Evolutionary conservation across 352 stramenopile genomes (phyloP).

Genomic region (Albugo laibachii): DNA sequence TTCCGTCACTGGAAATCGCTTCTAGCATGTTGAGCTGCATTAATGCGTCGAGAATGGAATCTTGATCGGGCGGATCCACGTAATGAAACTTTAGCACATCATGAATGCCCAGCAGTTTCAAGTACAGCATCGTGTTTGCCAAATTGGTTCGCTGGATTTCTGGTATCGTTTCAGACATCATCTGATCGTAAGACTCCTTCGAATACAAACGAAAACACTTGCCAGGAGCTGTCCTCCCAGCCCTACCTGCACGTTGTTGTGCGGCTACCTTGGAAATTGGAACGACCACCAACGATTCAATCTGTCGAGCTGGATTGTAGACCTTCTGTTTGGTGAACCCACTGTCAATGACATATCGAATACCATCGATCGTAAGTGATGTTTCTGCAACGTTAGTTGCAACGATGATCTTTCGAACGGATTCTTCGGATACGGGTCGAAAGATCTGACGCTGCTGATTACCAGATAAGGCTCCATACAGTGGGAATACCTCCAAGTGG

Average conservation of each 20-base stretch:
- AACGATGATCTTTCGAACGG: conserved; percentile 71
- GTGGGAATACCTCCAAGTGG: conserved; percentile 62
- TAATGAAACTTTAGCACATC: conserved; percentile 54
- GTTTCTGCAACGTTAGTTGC: conserved; percentile 91
- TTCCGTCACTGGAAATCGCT: conserved; percentile 25
- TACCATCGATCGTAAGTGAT: conserved; percentile 97
- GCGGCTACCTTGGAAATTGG: conserved; percentile 91
- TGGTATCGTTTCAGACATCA: conserved; percentile 95
- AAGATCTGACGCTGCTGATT: conserved; percentile 89
- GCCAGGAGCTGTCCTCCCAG: conserved; percentile 88
- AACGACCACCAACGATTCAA: conserved; percentile 80
- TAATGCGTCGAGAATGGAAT: conserved; percentile 52
- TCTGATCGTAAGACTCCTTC: conserved; percentile 89
- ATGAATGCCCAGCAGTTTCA: conserved; percentile 50
- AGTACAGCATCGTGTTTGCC: conserved; percentile 86
- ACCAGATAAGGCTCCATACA: conserved; percentile 93
- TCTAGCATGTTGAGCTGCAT: conserved; percentile 51
- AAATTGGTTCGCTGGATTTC: conserved; percentile 94
- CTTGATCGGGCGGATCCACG: conserved; percentile 43
- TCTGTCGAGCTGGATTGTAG: conserved; percentile 53
- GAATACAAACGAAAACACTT: conserved; percentile 99
- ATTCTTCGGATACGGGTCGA: conserved; percentile 36
- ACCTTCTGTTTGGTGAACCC: conserved; percentile 87
- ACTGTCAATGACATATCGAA: conserved; percentile 63
- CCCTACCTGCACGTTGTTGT: conserved; percentile 87